A percentile compares a stretch with the other conserved stretches of the same genome.
Evolutionary conservation across 495 filamentous ascomycete genomes (phyloP).

Genomic region (Xylaria acuta): DNA sequence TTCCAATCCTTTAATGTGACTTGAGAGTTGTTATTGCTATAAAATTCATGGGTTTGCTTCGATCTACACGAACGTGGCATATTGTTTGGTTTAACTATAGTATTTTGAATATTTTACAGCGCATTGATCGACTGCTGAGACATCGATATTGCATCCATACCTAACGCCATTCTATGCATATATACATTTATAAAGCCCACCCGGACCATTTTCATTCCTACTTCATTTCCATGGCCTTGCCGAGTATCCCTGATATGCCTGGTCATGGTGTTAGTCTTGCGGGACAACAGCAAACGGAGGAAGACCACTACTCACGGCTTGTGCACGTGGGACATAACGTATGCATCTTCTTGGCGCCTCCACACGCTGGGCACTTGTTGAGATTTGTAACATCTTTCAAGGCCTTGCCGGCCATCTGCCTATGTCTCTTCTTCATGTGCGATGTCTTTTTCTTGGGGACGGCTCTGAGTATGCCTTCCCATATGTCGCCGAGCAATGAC

Average conservation of each 20-base stretch:
- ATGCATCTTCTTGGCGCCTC: slow-evolving; percentile 85
- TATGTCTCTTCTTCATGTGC: slow-evolving; percentile 90
- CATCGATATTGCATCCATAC: slow-evolving; percentile 8
- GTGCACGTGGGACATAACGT: slow-evolving; percentile 81
- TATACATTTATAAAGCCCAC: slow-evolving; percentile 6
- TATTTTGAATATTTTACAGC: slow-evolving; percentile 27
- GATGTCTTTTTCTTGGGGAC: slow-evolving; percentile 99
- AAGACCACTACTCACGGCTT: slow-evolving; percentile 42
- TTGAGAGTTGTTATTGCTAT: background rate
- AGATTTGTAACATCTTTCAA: slow-evolving; percentile 86
- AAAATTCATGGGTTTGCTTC: background rate
- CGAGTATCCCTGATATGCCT: slow-evolving; percentile 22
- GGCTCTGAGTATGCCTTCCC: slow-evolving; percentile 89
- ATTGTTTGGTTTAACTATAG: slow-evolving; percentile 16
- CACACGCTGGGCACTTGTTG: slow-evolving; percentile 88
- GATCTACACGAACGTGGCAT: background rate
- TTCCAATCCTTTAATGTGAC: background rate
- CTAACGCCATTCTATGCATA: slow-evolving; percentile 24
- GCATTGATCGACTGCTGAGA: background rate
- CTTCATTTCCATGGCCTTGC: slow-evolving; percentile 13
- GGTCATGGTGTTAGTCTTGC: background rate
- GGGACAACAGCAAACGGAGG: background rate
- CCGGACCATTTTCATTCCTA: slow-evolving; percentile 16
- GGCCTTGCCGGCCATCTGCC: slow-evolving; percentile 92
- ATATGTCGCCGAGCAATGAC: slow-evolving; percentile 73